Base-by-base conservation (phyloP, 306 rosid species). In the Corylus avellana region DNA sequence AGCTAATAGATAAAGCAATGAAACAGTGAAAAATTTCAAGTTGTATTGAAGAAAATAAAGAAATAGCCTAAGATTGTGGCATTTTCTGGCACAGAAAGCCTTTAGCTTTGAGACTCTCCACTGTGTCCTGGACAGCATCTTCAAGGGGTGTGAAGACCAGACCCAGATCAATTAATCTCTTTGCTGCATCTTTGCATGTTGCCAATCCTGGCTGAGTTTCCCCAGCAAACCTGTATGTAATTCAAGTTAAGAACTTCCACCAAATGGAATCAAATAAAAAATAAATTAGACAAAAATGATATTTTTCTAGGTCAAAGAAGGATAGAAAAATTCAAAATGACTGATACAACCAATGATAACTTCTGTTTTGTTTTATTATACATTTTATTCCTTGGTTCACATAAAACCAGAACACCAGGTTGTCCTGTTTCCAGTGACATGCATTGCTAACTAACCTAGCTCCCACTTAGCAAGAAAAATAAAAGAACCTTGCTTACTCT, bases 121-220 rank as follows among this genome's bases (percentile, higher is more conserved):
- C 90, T 8, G 97, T 81, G 59, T 92, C 97, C 78, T 50, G 48
- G 12, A 92, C 87, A 70, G 95, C 95, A 77, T 90, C 91, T 87
- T 91, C 88, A 59, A 94, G 16, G 10, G 97, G 97, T 0, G 89
- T 87, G 76, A 94, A 92, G 64, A 78, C 86, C 50, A 91, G 70
- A 13, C 95, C 98, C 81, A 94, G 82, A 59, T 92, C 87, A 12
- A 89, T 85, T 59, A 94, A 79, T 79, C 87, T 89, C 87, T 63
- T 94, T 10, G 97, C 91, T 71, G 97, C 97, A 79, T 88, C 90
- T 82, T 77, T 75, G 81, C 90, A 86, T 20, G 87, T 84, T 76
- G 77, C 76, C 63, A 94, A 67, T 6, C 95, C 95, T 50, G 92
- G 97, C 75, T 91, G 97, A 70, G 98, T 94, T 85, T 89, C 95